These are phyloP conservation scores for Penicillium oxalicum DNA, from an alignment of 2,329 filamentous ascomycete species.

Conservation along the genomic window DNA sequence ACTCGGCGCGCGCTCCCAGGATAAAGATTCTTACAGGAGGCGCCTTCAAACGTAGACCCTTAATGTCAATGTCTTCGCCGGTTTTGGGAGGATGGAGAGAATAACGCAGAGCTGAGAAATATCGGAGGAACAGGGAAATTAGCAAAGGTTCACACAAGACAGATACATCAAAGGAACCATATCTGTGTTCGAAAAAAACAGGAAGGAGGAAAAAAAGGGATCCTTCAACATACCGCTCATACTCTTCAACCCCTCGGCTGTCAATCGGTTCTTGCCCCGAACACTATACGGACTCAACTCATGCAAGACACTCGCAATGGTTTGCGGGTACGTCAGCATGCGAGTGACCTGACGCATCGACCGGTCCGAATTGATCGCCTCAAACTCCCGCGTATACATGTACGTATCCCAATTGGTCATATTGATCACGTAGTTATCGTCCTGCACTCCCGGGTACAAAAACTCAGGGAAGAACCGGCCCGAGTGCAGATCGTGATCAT, in stretches of 20 bases:
- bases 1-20: conserved; percentile 92
- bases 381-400: conserved; percentile 84
- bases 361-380: conserved; percentile 83
- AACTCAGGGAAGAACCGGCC: conserved; percentile 92
- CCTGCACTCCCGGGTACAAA: conserved; percentile 78
- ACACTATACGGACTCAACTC: conserved; percentile 91
- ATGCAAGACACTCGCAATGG: conserved; percentile 84
- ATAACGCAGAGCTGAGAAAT: conserved; percentile 69
- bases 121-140: too few relatives aligned
- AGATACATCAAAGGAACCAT: too few relatives aligned
- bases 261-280: conserved; percentile 67
- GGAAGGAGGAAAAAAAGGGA: too few relatives aligned
- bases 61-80: conserved; percentile 67
- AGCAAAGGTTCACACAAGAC: too few relatives aligned
- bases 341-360: conserved; percentile 89
- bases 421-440: conserved; percentile 89
- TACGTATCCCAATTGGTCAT: conserved; percentile 99
- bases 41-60: conserved; percentile 73
- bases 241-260: conserved; percentile 84
- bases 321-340: conserved; percentile 87
- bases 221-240: conserved; percentile 66
- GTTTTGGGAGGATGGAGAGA: conserved; percentile 80
- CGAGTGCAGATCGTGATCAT: conserved; percentile 89
- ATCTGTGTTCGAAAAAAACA: too few relatives aligned
- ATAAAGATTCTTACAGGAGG: conserved; percentile 90